phyloP scores from a whole-genome alignment of 257 asterid genomes.

The Eustoma russellianum region DNA sequence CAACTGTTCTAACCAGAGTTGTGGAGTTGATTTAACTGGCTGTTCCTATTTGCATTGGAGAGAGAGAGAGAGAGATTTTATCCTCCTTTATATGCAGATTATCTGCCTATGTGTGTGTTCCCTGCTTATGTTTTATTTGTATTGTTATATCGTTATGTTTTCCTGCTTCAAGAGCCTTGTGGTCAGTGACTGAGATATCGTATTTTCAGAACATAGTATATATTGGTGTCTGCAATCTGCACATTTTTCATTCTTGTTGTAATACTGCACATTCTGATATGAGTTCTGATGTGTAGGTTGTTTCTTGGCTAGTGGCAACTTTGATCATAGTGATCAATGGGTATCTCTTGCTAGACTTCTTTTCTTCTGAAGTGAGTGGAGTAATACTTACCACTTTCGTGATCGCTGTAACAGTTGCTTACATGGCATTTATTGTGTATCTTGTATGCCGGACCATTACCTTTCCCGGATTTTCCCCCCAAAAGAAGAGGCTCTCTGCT shows the following conservation, averaged over 20 bases:
- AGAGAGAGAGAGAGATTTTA: no score
- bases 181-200: no score
- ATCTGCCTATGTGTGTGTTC: background rate
- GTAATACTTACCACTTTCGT: constrained; percentile 6
- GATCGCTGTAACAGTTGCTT: constrained; percentile 12
- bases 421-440: constrained; percentile 19
- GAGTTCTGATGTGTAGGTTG: constrained; percentile 11
- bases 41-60: no score
- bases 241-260: no score
- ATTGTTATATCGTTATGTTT: no score
- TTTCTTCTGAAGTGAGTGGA: constrained; percentile 23
- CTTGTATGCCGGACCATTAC: constrained; percentile 16
- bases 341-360: constrained; percentile 24
- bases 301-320: constrained; percentile 29
- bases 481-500: constrained; percentile 7
- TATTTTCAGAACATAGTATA: background rate
- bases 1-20: no score
- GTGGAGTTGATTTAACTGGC: no score
- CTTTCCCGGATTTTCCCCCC: background rate
- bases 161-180: background rate
- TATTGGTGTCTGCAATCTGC: background rate
- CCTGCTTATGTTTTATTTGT: background rate
- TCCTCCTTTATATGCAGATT: no score
- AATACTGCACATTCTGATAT: background rate
- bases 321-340: constrained; percentile 31